phyloP scores from a whole-genome alignment of 306 rosid species.

The Crotalaria pallida region DNA sequence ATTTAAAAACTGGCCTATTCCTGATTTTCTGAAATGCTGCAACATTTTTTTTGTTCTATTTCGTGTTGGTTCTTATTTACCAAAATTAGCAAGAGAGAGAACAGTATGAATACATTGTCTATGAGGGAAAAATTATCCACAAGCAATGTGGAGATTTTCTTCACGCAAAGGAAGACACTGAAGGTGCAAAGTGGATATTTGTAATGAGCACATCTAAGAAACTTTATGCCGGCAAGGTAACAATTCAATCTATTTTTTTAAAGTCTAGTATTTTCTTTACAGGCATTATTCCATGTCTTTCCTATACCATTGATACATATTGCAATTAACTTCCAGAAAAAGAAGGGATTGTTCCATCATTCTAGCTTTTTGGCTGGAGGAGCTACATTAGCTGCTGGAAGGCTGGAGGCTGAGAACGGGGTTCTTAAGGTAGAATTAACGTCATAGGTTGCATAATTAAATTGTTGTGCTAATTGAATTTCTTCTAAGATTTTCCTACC shows the following conservation, averaged over 20 bases:
- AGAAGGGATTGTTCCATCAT: constrained; percentile 67
- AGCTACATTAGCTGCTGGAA: constrained; percentile 81
- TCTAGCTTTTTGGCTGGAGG: constrained; percentile 83
- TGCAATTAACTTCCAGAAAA: constrained; percentile 39
- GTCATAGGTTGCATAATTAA: constrained; percentile 1
- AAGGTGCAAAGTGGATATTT: constrained; percentile 76
- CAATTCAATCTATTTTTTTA: constrained; percentile 6
- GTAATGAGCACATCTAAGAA: constrained; percentile 87
- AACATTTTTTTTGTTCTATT: background rate
- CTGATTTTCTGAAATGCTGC: constrained; percentile 2
- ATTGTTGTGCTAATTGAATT: background rate
- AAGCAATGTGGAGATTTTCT: constrained; percentile 57
- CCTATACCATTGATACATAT: background rate
- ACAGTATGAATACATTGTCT: constrained; percentile 50
- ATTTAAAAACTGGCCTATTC: background rate
- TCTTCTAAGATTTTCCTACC: background rate
- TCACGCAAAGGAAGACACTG: constrained; percentile 39
- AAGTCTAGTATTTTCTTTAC: background rate
- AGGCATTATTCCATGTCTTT: background rate
- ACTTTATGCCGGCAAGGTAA: constrained; percentile 87
- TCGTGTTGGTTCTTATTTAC: background rate
- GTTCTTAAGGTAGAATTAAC: constrained; percentile 56
- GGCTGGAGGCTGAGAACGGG: constrained; percentile 68
- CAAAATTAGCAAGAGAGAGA: constrained; percentile 70
- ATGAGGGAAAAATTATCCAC: constrained; percentile 57